Evolutionary conservation across 192 early-diverging fungal species (phyloP).

Genomic region (Coemansia sp.): DNA sequence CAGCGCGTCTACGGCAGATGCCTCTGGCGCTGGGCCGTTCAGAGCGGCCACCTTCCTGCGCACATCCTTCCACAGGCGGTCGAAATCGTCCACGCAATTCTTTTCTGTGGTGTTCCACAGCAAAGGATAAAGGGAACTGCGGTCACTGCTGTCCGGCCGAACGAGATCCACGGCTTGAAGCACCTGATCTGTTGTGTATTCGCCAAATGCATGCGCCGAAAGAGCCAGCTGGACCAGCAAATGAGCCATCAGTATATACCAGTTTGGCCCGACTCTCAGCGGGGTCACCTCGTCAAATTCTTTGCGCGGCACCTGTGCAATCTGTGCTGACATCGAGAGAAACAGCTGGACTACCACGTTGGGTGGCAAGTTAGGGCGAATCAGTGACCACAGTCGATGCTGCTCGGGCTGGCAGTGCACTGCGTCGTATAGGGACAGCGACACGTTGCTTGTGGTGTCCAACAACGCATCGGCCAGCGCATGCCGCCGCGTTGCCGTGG

Average conservation of each 20-base stretch:
- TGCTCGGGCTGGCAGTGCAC: neutral
- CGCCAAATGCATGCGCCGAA: slow-evolving; percentile 16
- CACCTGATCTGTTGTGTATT: slow-evolving; percentile 10
- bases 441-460: neutral
- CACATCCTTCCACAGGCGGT: slow-evolving; percentile 14
- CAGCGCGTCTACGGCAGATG: slow-evolving; percentile 1
- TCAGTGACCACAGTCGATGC: slow-evolving; percentile 24
- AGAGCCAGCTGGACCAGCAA: slow-evolving; percentile 34
- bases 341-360: slow-evolving; percentile 23
- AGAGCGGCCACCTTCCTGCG: slow-evolving; percentile 10
- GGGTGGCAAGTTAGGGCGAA: slow-evolving; percentile 23
- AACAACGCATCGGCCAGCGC: slow-evolving; percentile 1
- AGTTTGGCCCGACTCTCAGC: slow-evolving; percentile 11
- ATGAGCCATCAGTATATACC: slow-evolving; percentile 23
- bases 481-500: slow-evolving; percentile 1
- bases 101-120: slow-evolving; percentile 16
- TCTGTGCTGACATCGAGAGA: slow-evolving; percentile 26
- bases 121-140: slow-evolving; percentile 9
- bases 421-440: neutral
- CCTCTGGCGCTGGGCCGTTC: neutral
- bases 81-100: slow-evolving; percentile 11
- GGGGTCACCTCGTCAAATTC: slow-evolving; percentile 3
- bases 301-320: slow-evolving; percentile 19
- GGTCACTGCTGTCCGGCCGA: slow-evolving; percentile 3
- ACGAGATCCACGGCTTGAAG: slow-evolving; percentile 20